Base-by-base conservation (phyloP, 2,329 filamentous ascomycete genomes). In the Microdochium nivale region DNA sequence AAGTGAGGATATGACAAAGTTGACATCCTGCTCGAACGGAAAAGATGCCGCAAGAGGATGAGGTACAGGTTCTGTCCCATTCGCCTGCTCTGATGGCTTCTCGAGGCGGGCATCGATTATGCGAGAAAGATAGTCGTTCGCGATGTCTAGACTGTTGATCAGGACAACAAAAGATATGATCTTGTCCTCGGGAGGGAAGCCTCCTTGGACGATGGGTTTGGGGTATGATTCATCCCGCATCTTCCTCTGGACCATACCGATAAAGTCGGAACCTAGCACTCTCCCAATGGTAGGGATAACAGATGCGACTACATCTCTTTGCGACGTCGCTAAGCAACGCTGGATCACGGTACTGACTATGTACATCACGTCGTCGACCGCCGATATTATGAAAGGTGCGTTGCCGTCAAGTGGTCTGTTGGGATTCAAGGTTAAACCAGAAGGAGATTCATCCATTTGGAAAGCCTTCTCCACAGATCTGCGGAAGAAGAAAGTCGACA, bases 361-460 rank as follows among this genome's bases (percentile, higher is more conserved):
- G 70, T 97, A 99, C 92, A 99, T 97, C 63, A 97, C 90, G 70
- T 96, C 94, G 72, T 99, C 94, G 9, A 99, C 91, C 0, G 92
- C 91, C 2, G 91, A 90, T 44, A 94, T 92, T 61, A 99, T 96
- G 63, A 89, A 95, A 1, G 94, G 94, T 2, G 90, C 81, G 59
- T 90, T 90, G 53, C 84, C 80, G 50, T 86, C 82, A 44, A 96
- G 75, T 3, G 86, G 76, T 62, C 79, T 87, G 61, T 79, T 84
- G 43, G 86, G 76, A 62, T 85, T 89, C 32, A 99, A 75, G 0
- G 88, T 87, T 21, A 99, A 73, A 21, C 90, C 90, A 1, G 78
- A 71, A 0, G 94, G 94, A 21, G 85, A 80, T 66, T 99, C 95
- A 64, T 99, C 94, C 47, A 99, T 75, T 66, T 99, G 92, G 68